Percentiles rank a stretch among this genome's conserved stretches.
Conservation (phyloP, 1,284 basidiomycete genomes). For the Heimioporus punctisporus region DNA sequence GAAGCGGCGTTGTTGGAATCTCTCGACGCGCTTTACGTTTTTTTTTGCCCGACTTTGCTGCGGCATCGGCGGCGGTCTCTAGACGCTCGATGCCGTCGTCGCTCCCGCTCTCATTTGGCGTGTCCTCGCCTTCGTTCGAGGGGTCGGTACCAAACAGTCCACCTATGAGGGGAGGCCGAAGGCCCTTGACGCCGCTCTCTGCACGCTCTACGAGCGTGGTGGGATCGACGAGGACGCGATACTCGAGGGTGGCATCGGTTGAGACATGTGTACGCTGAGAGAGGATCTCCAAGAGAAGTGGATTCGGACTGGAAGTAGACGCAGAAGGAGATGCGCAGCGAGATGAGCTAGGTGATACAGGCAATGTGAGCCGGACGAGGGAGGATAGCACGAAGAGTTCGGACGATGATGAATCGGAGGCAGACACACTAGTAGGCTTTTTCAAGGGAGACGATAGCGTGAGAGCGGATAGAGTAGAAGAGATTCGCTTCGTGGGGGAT, state of each 20-base stretch:
- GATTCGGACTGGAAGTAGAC: constrained; percentile 11
- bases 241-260: constrained; percentile 71
- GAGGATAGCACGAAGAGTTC: constrained; percentile 21
- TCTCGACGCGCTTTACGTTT: constrained; percentile 39
- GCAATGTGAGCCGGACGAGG: constrained; percentile 14
- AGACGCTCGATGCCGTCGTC: constrained; percentile 33
- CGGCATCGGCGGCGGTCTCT: constrained; percentile 44
- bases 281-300: constrained; percentile 47
- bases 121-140: constrained; percentile 39
- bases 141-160: constrained; percentile 47
- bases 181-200: constrained; percentile 64
- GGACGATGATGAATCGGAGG: no score
- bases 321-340: background rate
- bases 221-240: constrained; percentile 73
- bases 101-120: constrained; percentile 36
- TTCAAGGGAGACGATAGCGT: no score
- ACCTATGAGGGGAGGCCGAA: constrained; percentile 52
- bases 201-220: constrained; percentile 62
- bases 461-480: no score
- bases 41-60: constrained; percentile 36
- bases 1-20: constrained; percentile 50
- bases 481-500: no score
- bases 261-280: constrained; percentile 56
- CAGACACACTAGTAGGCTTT: no score
- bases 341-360: constrained; percentile 3